These are phyloP conservation scores for Suhomyces kilbournensis DNA, from an alignment of 805 yeast species.

Conservation along the genomic window DNA sequence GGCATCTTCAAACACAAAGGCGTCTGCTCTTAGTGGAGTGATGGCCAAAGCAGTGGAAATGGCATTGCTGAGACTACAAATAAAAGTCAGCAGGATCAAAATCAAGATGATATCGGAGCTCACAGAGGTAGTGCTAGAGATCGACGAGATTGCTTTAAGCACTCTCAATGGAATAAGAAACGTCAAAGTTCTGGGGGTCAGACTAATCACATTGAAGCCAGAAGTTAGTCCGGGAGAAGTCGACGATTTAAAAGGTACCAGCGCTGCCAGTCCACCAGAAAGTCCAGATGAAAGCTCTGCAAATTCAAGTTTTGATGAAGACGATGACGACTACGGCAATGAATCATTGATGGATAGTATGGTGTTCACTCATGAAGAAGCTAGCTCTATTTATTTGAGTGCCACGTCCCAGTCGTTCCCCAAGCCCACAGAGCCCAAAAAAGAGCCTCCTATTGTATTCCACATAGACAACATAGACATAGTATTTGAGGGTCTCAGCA, in stretches of 20 bases:
- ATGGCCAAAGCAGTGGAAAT: slow-evolving; percentile 65
- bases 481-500: slow-evolving; percentile 47
- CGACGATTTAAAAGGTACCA: not conserved
- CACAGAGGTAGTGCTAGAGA: slow-evolving; percentile 30
- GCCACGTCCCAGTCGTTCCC: slow-evolving; percentile 57
- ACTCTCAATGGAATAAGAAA: slow-evolving; percentile 49
- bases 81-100: slow-evolving; percentile 46
- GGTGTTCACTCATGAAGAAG: slow-evolving; percentile 65
- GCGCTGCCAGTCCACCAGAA: not conserved
- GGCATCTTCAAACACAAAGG: slow-evolving; percentile 15
- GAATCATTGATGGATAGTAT: slow-evolving; percentile 53
- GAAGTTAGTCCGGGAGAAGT: slow-evolving; percentile 29
- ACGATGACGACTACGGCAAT: slow-evolving; percentile 18
- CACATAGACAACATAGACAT: slow-evolving; percentile 37
- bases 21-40: slow-evolving; percentile 50
- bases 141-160: slow-evolving; percentile 29
- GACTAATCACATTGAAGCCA: slow-evolving; percentile 41
- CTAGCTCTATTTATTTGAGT: slow-evolving; percentile 76
- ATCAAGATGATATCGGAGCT: slow-evolving; percentile 50
- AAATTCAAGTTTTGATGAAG: slow-evolving; percentile 1
- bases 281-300: not conserved
- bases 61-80: slow-evolving; percentile 58
- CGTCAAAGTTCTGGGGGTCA: slow-evolving; percentile 38
- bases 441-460: slow-evolving; percentile 19
- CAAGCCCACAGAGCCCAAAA: not conserved